Base-by-base conservation (phyloP, 2,329 filamentous ascomycete genomes). In the Penicillium sp. region DNA sequence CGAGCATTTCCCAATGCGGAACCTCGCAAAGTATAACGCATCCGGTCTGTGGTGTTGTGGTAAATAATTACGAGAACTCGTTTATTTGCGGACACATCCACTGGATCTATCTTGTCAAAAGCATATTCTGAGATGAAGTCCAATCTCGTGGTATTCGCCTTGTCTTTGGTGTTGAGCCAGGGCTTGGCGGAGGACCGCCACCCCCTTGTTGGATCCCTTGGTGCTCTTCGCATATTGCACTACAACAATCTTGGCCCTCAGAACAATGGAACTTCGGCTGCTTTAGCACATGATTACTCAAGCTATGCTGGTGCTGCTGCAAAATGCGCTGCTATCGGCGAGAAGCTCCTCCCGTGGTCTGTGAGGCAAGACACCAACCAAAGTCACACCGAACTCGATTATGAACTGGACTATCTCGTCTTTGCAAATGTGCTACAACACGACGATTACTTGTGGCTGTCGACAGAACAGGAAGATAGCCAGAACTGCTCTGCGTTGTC, bases 261-360 rank as follows among this genome's bases (percentile, higher is more conserved):
- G 21, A 63, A 62, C 35, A 63, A 62, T 31, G 61, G 61, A 4
- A 62, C 57, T 6, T 51, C 60, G 3, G 60, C 57, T 9, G 49
- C 62, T 3, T 42, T 63, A 12, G 54, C 57, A 7, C 43, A 60
- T 17, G 48, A 55, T 31, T 42, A 17, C 22, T 32, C 58, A 26
- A 48, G 28, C 43, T 35, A 53, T 17, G n/a, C 38, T 6, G 42
- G 53, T n/a, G 60, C 61, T 0, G 38, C 44, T 4, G 44, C 34
- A 22, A 53, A 52, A 9, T 63, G 59, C 38, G 51, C 53, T 8
- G 48, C 56, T n/a, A 57, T 63, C 15, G 61, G 61, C 12, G 61
- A 62, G 43, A 48, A 29, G 3, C 55, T 62, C 10, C 56, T 57
- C 3, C 52, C 55, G 2, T 53, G 57, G 29, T n/a, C 44, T 10